Base-by-base conservation (phyloP, 306 rosid genomes). In the Morella rubra region DNA sequence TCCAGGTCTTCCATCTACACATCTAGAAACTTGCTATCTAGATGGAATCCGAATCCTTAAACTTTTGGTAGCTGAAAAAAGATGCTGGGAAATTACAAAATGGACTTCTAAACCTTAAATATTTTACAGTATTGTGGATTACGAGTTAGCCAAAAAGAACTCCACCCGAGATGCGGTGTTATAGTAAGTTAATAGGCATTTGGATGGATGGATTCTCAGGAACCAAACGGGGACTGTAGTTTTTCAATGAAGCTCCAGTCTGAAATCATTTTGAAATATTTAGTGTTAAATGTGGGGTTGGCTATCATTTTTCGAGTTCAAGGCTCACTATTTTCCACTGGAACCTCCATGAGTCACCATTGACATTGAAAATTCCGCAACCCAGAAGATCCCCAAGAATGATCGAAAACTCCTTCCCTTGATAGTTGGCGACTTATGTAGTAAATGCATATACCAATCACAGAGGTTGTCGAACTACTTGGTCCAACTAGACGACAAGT, bases 371-470 rank as follows among this genome's bases (percentile, higher is more conserved):
- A 49, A 93, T 93, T 4, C 98, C 97, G 0, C 85, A 82, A 50
- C 98, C 98, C 0, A 93, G 65, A 16, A 93, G 90, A 53, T 93
- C 97, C 44, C 97, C 97, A 27, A 93, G 96, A 76, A 93, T 46
- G 2, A 81, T 55, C 32, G 98, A 87, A 70, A 93, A 93, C 0
- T 86, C 88, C 18, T 86, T 84, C 0, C 98, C 98, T 19, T 93
- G 98, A 81, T 88, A 93, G 80, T 91, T 0, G 84, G 81, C 0
- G 98, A 91, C 0, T 74, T 79, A 0, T n/a, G 70, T 3, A 93
- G 88, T 7, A 93, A 96, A 42, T 93, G 93, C 0, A 94, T 78
- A 75, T 91, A 91, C 91, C 96, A 93, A 55, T 93, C 98, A 71
- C 89, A 80, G 32, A 93, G 81, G 12, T 93, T 91, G 1, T 44